These are phyloP conservation scores for Hygrocybe coccinea DNA, from an alignment of 768 basidiomycete genomes.

Conservation along the genomic window DNA sequence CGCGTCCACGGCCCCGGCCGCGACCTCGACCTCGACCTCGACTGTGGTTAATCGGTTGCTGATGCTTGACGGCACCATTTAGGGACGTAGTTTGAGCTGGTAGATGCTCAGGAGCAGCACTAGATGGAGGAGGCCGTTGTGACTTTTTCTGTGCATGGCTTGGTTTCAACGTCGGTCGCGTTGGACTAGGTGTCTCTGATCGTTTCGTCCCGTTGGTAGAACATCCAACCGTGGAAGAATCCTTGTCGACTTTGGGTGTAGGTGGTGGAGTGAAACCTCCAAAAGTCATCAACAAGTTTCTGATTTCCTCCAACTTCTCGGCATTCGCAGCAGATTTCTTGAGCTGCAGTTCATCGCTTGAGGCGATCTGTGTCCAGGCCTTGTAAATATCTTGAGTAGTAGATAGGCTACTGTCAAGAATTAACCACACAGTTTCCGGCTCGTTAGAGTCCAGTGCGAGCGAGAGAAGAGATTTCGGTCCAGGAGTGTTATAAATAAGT, in stretches of 20 bases:
- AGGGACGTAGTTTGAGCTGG: too few relatives aligned
- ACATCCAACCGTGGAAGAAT: slow-evolving; percentile 6
- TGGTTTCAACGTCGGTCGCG: slow-evolving; percentile 2
- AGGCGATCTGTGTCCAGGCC: slow-evolving; percentile 46
- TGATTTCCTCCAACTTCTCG: slow-evolving; percentile 45
- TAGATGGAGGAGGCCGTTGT: too few relatives aligned
- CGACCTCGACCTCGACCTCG: slow-evolving; percentile 36
- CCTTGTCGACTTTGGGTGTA: slow-evolving; percentile 20
- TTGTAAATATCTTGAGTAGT: slow-evolving; percentile 44
- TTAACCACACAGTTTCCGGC: slow-evolving; percentile 59
- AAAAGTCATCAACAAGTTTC: slow-evolving; percentile 47
- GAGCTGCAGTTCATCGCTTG: slow-evolving; percentile 17
- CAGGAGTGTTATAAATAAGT: slow-evolving; percentile 44
- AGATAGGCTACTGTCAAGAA: slow-evolving; percentile 57
- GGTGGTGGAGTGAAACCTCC: slow-evolving; percentile 49
- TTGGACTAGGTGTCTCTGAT: slow-evolving; percentile 8
- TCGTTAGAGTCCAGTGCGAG: slow-evolving; percentile 57
- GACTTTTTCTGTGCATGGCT: too few relatives aligned
- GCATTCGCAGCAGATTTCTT: slow-evolving; percentile 21
- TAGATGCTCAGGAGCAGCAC: too few relatives aligned
- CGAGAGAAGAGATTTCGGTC: slow-evolving; percentile 43
- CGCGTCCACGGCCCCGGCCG: slow-evolving; percentile 37
- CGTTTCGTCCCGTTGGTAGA: background rate
- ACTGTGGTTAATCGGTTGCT: slow-evolving; percentile 15
- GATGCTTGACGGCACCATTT: slow-evolving; percentile 1